phyloP scores from a whole-genome alignment of 345 rosid genomes.

The Xanthoceras sorbifolium region DNA sequence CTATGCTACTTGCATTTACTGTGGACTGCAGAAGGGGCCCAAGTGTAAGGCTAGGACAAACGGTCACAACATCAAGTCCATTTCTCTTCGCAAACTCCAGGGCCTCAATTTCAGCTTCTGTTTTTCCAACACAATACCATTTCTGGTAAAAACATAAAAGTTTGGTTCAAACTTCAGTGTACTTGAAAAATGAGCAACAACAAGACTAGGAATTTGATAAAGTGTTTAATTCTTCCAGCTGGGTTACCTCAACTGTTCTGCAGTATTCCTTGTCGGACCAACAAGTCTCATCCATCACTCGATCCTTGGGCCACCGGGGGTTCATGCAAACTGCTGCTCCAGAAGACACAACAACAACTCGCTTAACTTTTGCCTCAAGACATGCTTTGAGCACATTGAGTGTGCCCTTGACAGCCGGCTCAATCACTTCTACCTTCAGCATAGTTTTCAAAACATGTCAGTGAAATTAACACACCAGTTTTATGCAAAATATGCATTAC shows the following conservation, averaged over 20 bases:
- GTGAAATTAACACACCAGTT: too few relatives aligned
- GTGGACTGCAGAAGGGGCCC: constrained; percentile 64
- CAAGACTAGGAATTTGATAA: too few relatives aligned
- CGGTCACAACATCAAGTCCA: constrained; percentile 54
- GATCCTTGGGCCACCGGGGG: constrained; percentile 39
- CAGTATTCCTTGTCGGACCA: constrained; percentile 59
- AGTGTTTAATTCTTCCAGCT: too few relatives aligned
- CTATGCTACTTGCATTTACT: constrained; percentile 52
- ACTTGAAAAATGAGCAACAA: background rate
- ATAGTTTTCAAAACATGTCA: too few relatives aligned
- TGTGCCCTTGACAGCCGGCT: too few relatives aligned
- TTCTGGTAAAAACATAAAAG: too few relatives aligned
- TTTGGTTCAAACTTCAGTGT: too few relatives aligned
- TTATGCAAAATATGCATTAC: too few relatives aligned
- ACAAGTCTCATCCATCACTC: constrained; percentile 51
- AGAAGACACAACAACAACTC: constrained; percentile 58
- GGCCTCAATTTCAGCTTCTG: constrained; percentile 72
- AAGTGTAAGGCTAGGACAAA: constrained; percentile 51
- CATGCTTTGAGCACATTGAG: constrained; percentile 50
- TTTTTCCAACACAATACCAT: constrained; percentile 69
- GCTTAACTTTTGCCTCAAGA: constrained; percentile 50
- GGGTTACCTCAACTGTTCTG: too few relatives aligned
- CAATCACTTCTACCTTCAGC: too few relatives aligned
- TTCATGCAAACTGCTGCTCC: too few relatives aligned
- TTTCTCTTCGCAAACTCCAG: constrained; percentile 52